Evolutionary conservation across 306 rosid species (phyloP), one percentile per base, ranked within the genome.

Genomic region (Corylus avellana): DNA sequence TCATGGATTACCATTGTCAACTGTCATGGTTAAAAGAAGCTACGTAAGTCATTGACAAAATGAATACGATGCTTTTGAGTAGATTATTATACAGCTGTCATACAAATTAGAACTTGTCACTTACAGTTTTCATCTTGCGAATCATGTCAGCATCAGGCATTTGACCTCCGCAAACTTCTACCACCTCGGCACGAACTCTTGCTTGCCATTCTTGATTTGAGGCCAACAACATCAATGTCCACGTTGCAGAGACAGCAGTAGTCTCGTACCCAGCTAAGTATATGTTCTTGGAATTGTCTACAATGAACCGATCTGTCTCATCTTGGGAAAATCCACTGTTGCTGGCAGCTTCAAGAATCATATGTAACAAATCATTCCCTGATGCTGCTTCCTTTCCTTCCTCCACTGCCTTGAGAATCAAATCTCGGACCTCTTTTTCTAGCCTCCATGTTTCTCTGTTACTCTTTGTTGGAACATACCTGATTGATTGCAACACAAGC

Each of bases 381-480:
- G 27, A 7, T 8, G 50, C 6, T 44, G 68, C 73, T 10, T 66
- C 68, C 70, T 64, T 72, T 63, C 89, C 66, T 39, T 86, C 74
- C 74, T 77, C 75, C 61, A 72, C 87, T 59, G 46, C 75, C 8
- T 73, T 22, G 2, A 84, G 77, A 49, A 90, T 84, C 83, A 83
- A 82, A 74, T 49, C 62, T 1, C 56, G 55, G 17, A 83, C 75
- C 73, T 90, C 90, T 70, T 86, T 88, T 73, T 86, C 87, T 8
- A 89, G 44, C 22, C 68, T 81, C 90, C 86, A 73, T 27, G 79
- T 77, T 61, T 86, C 85, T 80, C 81, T 86, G 2, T 86, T 88
- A 82, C 63, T 78, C 87, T 86, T 86, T 29, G 88, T 84, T 35
- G 93, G 93, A 58, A 89, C 50, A 73, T 82, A 76, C 6, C 90